Evolutionary conservation across 2,329 filamentous ascomycete species (phyloP), one percentile per base, ranked within the genome.

Genomic region (Fusarium sacchari): DNA sequence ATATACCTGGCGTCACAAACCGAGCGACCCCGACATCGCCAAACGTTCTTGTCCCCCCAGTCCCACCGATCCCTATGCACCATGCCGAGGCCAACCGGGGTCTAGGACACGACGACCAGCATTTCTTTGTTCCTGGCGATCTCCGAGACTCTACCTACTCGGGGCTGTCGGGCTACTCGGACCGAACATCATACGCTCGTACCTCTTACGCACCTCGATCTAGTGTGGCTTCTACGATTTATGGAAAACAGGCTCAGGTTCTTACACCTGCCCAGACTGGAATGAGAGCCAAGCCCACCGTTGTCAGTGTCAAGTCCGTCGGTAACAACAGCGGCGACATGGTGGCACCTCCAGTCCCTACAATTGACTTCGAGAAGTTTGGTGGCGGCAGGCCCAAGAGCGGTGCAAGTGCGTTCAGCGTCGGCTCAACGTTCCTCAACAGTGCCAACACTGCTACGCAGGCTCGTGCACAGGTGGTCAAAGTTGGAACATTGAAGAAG

Each of bases 1-100:
- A 98, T 82, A 98, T 99, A 75, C 96, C 96, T 20, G 96, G 96
- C 68, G 95, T 98, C 78, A 98, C 94, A 69, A 98, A 98, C 84
- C 90, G 96, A 75, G 95, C 95, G 18, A 91, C 92, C 13, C 93
- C 94, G 10, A 92, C 93, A n/a, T 96, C 94, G 2, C 94, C 94
- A 7, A 91, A 90, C 43, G 85, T 94, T 26, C 88, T 96, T 57
- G 93, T 97, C 9, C 95, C 95, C n/a, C 96, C 96, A 0, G 95
- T 99, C 9, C 96, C 96, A 46, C 95, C 96, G 22, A 94, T 98
- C 70, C 96, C 96, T 52, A 91, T 89, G 76, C 86, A 89, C 43
- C 86, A 90, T 62, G 89, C 91, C 18, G 79, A 80, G 28, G 77
- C 77, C 50, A 77, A 75, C 67, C 73, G 77, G 43, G 90, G 90